phyloP scores from a whole-genome alignment of 495 filamentous ascomycete species.

The Evernia prunastri region DNA sequence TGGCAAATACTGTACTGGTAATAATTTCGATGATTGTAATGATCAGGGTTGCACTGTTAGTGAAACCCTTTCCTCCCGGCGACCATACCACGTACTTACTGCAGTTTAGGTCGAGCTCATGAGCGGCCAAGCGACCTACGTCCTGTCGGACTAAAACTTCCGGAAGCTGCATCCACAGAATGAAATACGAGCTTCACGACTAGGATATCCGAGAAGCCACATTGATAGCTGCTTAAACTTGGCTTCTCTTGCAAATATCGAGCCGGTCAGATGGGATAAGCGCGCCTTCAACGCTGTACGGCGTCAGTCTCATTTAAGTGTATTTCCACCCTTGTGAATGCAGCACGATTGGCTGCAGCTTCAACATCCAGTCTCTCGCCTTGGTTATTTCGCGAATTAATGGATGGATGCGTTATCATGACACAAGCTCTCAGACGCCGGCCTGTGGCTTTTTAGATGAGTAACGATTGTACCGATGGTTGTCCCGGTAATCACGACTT shows the following conservation, averaged over 20 bases:
- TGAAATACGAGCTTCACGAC: slow-evolving; percentile 1
- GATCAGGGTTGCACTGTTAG: slow-evolving; percentile 66
- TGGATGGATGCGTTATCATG: slow-evolving; percentile 1
- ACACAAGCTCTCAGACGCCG: neutral
- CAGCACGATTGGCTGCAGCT: neutral
- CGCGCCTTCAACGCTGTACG: neutral
- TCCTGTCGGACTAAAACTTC: slow-evolving; percentile 29
- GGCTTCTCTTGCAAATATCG: neutral
- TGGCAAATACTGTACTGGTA: slow-evolving; percentile 53
- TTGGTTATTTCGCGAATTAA: slow-evolving; percentile 11
- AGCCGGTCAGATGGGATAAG: neutral
- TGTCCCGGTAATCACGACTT: slow-evolving; percentile 6
- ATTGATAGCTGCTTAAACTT: neutral
- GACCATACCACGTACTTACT: slow-evolving; percentile 18
- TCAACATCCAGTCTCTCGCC: neutral
- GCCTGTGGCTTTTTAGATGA: neutral
- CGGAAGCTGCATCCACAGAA: neutral
- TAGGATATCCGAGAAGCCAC: neutral
- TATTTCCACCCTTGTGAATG: neutral
- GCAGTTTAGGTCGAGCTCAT: slow-evolving; percentile 37
- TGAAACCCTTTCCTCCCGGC: slow-evolving; percentile 17
- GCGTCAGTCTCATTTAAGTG: slow-evolving; percentile 1
- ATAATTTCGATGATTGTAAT: slow-evolving; percentile 29
- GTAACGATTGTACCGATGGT: neutral
- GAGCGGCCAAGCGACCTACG: slow-evolving; percentile 43